These are phyloP conservation scores for Daldinia grandis DNA, from an alignment of 495 filamentous ascomycete genomes.

Conservation along the genomic window DNA sequence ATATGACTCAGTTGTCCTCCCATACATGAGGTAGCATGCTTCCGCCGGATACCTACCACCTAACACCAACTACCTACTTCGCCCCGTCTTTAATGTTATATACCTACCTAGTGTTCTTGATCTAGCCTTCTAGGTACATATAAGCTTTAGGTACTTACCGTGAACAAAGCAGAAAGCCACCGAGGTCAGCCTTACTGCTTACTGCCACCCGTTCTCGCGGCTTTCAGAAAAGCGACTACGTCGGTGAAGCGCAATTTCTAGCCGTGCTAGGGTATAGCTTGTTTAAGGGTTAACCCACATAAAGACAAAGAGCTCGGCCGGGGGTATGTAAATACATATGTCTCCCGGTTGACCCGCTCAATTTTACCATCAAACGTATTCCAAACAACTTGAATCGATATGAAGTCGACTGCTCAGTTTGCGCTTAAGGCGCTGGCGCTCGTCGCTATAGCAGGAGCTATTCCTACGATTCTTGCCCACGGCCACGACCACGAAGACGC, in stretches of 20 bases:
- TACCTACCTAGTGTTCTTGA: slow-evolving; percentile 3
- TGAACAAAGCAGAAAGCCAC: slow-evolving; percentile 13
- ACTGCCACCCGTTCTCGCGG: background rate
- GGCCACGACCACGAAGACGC: slow-evolving; percentile 48
- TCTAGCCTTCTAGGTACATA: slow-evolving; percentile 1
- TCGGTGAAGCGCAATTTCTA: slow-evolving; percentile 6
- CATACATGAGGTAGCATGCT: slow-evolving; percentile 25
- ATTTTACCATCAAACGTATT: slow-evolving; percentile 10
- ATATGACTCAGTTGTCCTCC: slow-evolving; percentile 4
- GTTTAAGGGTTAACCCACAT: slow-evolving; percentile 1
- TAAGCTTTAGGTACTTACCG: slow-evolving; percentile 4
- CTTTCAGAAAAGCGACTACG: slow-evolving; percentile 15
- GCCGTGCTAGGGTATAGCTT: slow-evolving; percentile 1
- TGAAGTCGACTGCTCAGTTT: slow-evolving; percentile 34
- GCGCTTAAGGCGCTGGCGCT: slow-evolving; percentile 42
- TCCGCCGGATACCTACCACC: slow-evolving; percentile 13
- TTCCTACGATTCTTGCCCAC: slow-evolving; percentile 54
- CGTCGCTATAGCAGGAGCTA: slow-evolving; percentile 39
- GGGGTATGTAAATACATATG: slow-evolving; percentile 22
- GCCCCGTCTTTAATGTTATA: slow-evolving; percentile 14
- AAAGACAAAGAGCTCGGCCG: slow-evolving; percentile 2
- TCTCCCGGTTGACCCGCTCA: slow-evolving; percentile 3
- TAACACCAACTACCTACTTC: slow-evolving; percentile 3
- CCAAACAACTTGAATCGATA: slow-evolving; percentile 19
- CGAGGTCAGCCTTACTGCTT: slow-evolving; percentile 10